Conservation (phyloP, 2,329 filamentous ascomycete species). For the Sclerotinia spermophila region DNA sequence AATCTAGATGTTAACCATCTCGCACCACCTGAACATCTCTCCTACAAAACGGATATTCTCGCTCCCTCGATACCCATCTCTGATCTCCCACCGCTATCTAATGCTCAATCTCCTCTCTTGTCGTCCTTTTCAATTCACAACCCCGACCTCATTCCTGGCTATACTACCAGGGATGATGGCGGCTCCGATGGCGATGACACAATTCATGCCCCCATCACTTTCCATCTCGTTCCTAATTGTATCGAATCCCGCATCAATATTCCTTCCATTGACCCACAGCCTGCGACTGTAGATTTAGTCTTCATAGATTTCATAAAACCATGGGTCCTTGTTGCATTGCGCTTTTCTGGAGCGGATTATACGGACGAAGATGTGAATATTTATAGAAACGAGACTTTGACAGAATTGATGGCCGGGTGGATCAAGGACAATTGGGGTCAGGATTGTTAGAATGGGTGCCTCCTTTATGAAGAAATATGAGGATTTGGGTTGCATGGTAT, state of each 20-base stretch:
- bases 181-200: constrained; percentile 88
- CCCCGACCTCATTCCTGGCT: constrained; percentile 59
- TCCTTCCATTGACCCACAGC: constrained; percentile 47
- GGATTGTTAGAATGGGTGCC: constrained; percentile 28
- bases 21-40: constrained; percentile 35
- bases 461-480: background rate
- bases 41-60: constrained; percentile 24
- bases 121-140: constrained; percentile 34
- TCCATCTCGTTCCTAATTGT: constrained; percentile 78
- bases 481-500: background rate
- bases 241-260: constrained; percentile 69
- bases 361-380: constrained; percentile 45
- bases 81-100: background rate
- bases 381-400: constrained; percentile 53
- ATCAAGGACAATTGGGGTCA: constrained; percentile 54
- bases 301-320: constrained; percentile 89
- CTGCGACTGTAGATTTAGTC: constrained; percentile 77
- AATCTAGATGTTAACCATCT: constrained; percentile 35
- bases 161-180: constrained; percentile 83
- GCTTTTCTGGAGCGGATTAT: constrained; percentile 54
- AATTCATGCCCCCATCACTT: constrained; percentile 68
- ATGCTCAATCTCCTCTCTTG: background rate
- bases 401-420: constrained; percentile 54
- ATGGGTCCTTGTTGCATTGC: constrained; percentile 73
- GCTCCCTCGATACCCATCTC: constrained; percentile 18